Base-by-base conservation (phyloP, 2,329 filamentous ascomycete species). In the Fusarium napiforme region DNA sequence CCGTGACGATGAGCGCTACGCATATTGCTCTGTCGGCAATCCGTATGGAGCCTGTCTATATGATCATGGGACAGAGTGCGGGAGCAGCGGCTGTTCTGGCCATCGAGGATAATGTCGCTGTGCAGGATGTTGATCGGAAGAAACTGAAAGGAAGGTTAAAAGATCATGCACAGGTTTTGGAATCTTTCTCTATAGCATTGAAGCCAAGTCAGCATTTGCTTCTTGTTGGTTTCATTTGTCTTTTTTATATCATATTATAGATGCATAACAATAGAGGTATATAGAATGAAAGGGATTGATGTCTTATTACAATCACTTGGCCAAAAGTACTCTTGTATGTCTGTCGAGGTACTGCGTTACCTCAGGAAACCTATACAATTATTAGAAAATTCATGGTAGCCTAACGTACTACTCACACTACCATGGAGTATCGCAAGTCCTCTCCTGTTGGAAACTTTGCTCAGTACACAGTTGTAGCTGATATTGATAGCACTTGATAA, bases 61-160 rank as follows among this genome's bases (percentile, higher is more conserved):
- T 70, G 67, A 64, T 64, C 7, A 30, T 70, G 47, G 67, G 67
- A 9, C 64, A 70, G n/a, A 74, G 71, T 19, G 67, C 71, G 0
- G 71, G 42, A 0, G 61, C 71, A 4, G 71, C 71, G 6, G 71
- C 71, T 30, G 59, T 74, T 7, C 21, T 74, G 16, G 71, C 71
- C 1, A 64, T 74, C 5, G 71, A 74, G 23, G 67, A 74, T 15
- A 59, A 66, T 11, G 67, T 71, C 2, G 49, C 18, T 1, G 40
- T 74, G 19, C 71, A 74, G 19, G 71, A 74, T 16, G 16, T 74
- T 12, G 71, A 74, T 26, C 39, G 59, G 1, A 45, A 52, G 30
- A 64, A 71, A 19, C 9, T 74, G 3, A 64, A 26, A 32, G 52
- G 61, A 4, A 47, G 32, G 5, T 28, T 74, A 1, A 28, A 55